These are phyloP conservation scores for Russula emetica DNA, from an alignment of 768 basidiomycete species.

Conservation along the genomic window DNA sequence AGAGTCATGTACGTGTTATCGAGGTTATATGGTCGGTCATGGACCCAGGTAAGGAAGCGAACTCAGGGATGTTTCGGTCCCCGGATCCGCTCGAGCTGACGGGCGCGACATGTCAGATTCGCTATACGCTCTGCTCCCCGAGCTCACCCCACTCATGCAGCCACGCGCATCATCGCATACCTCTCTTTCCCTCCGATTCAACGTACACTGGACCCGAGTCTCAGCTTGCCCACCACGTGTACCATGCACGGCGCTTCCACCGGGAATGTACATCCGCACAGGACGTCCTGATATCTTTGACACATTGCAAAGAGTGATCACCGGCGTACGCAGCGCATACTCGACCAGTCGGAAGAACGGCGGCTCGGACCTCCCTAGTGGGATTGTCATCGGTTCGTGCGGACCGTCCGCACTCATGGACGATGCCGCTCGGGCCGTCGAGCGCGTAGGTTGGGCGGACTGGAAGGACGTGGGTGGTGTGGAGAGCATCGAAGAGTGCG, in stretches of 20 bases:
- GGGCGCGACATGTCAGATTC: constrained; percentile 31
- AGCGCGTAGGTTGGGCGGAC: constrained; percentile 32
- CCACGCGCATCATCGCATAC: constrained; percentile 32
- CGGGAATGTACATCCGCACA: constrained; percentile 33
- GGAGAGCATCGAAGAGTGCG: constrained; percentile 28
- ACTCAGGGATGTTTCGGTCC: constrained; percentile 18
- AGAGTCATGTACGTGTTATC: constrained; percentile 43
- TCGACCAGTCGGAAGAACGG: constrained; percentile 15
- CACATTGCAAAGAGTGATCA: constrained; percentile 30
- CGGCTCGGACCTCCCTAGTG: constrained; percentile 26
- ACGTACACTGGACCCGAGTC: constrained; percentile 45
- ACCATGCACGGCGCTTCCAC: constrained; percentile 29
- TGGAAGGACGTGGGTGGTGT: constrained; percentile 31
- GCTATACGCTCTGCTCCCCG: constrained; percentile 39
- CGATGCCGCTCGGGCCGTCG: constrained; percentile 37
- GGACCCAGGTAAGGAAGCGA: constrained; percentile 39
- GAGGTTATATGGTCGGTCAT: constrained; percentile 55
- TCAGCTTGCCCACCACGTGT: constrained; percentile 27
- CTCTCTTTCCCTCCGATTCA: constrained; percentile 37
- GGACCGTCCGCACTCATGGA: constrained; percentile 41
- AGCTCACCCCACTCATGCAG: constrained; percentile 38
- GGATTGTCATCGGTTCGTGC: constrained; percentile 43
- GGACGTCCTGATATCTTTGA: constrained; percentile 32
- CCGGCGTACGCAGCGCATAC: constrained; percentile 28
- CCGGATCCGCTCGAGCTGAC: constrained; percentile 17